Evolutionary conservation across 2,329 filamentous ascomycete genomes (phyloP), one percentile per base, ranked within the genome.

Genomic region (Torrubiella hemipterigena): DNA sequence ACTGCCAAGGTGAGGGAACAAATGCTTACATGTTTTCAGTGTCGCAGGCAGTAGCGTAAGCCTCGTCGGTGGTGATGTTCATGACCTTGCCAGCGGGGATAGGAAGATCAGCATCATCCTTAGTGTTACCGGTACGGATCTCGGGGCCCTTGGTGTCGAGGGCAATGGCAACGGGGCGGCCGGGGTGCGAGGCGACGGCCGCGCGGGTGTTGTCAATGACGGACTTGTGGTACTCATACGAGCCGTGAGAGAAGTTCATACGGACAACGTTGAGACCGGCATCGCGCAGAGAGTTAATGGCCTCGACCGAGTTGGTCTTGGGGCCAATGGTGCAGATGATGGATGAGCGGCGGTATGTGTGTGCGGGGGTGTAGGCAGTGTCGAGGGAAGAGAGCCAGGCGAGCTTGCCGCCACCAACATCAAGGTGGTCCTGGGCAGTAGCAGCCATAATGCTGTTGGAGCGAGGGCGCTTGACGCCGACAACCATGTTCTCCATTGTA

Each of bases 281-380:
- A 54, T 71, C 73, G 59, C 89, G 84, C 50, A 98, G 82, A 58
- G 78, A 73, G 65, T 96, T 96, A 67, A 98, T 93, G 62, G 86
- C 87, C 68, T 95, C 83, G 36, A 87, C 80, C 22, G 85, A 93
- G 73, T 98, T 98, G 49, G 91, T 98, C 79, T 96, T 98, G 56
- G 91, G 91, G 41, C 91, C 91, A 57, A 98, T 96, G 50, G 91
- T 96, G 69, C 89, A 86, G 63, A 98, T 95, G 67, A 98, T 98
- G 54, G 87, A 94, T 41, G 89, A 94, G 47, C 91, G 81, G 53
- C 91, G 85, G 65, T 91, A 93, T 69, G 93, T 87, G 63, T 80
- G 83, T 50, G 79, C 73, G 35, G 89, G 87, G 48, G 73, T 69
- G 66, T 81, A 86, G 55, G 91, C 82, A 44, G 89, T 95, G 68